Evolutionary conservation across 106 monocot genomes (phyloP).

Genomic region (Platanthera zijinensis): DNA sequence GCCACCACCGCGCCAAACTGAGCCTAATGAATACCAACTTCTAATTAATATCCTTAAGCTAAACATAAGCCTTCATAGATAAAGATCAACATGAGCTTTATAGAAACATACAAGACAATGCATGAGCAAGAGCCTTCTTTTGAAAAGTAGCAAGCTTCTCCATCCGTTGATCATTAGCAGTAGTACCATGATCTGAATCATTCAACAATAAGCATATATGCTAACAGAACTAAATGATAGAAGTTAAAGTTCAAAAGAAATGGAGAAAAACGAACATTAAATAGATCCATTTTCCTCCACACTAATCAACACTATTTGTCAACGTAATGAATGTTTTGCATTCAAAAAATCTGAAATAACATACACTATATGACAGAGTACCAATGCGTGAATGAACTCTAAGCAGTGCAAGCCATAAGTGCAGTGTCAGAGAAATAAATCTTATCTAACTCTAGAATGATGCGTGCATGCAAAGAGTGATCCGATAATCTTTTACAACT

Average conservation of each 20-base stretch:
- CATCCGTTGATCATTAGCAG: constrained; percentile 32
- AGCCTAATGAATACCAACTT: not conserved
- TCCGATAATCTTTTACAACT: too few species aligned
- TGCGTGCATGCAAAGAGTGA: too few species aligned
- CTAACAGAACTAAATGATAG: not conserved
- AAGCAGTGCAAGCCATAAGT: too few species aligned
- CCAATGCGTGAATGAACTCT: too few species aligned
- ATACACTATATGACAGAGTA: not conserved
- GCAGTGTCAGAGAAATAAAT: too few species aligned
- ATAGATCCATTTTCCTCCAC: not conserved
- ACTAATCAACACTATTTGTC: not conserved
- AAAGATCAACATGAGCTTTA: not conserved
- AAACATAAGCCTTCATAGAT: not conserved
- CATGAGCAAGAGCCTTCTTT: constrained; percentile 73
- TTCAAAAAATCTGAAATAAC: not conserved
- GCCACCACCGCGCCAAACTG: too few species aligned
- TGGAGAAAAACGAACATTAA: not conserved
- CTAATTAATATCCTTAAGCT: not conserved
- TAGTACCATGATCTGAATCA: constrained; percentile 9
- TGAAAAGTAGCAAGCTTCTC: constrained; percentile 79
- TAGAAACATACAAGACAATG: constrained; percentile 70
- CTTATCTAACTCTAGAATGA: too few species aligned
- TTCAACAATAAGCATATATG: not conserved
- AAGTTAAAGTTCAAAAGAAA: not conserved
- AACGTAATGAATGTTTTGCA: not conserved